Conservation (phyloP, 2,329 filamentous ascomycete species). For the Pyrenochaeta sp. region DNA sequence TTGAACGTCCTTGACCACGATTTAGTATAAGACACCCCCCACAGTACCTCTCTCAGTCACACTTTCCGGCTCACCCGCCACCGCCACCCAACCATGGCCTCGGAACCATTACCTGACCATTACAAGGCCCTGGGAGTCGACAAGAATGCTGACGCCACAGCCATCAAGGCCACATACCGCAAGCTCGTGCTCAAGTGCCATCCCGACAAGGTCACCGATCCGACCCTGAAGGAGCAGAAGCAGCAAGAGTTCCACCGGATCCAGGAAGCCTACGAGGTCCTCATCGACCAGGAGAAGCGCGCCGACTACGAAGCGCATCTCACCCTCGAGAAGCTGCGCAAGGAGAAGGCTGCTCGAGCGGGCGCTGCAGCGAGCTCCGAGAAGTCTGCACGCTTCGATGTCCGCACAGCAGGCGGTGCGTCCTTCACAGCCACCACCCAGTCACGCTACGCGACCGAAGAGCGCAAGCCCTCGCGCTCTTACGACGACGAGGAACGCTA, state of each 20-base stretch:
- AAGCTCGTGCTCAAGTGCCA: constrained; percentile 90
- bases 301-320: constrained; percentile 80
- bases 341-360: constrained; percentile 58
- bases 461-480: constrained; percentile 36
- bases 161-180: constrained; percentile 81
- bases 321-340: constrained; percentile 71
- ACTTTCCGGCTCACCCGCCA: constrained; percentile 6
- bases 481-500: constrained; percentile 49
- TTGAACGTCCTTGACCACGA: constrained; percentile 16
- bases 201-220: constrained; percentile 88
- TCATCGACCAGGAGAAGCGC: constrained; percentile 78
- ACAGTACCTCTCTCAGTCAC: constrained; percentile 11
- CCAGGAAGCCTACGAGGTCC: constrained; percentile 89
- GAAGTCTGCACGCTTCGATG: constrained; percentile 46
- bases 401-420: constrained; percentile 38
- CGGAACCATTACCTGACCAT: constrained; percentile 71
- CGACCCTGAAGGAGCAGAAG: constrained; percentile 77
- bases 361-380: constrained; percentile 34
- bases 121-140: constrained; percentile 79
- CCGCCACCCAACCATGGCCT: constrained; percentile 56
- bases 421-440: constrained; percentile 26
- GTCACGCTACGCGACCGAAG: constrained; percentile 42
- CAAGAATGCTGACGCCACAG: constrained; percentile 72
- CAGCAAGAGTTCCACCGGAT: constrained; percentile 91
- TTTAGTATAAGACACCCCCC: constrained; percentile 19